Conservation (phyloP, 805 yeast genomes). For the Metschnikowia borealis region DNA sequence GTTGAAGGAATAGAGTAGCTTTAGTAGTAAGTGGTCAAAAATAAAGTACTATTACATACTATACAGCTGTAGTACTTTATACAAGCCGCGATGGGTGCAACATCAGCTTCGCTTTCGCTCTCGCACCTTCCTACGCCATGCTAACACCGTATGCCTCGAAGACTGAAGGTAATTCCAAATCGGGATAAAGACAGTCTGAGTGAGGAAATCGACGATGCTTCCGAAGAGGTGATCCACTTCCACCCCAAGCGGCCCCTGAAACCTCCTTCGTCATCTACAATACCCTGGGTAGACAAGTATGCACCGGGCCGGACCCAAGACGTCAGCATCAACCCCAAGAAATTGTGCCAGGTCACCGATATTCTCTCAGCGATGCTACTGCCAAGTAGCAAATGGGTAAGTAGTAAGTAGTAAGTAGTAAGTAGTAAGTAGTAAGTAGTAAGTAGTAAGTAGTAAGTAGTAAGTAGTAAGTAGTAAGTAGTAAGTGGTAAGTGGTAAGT, state of each 20-base stretch:
- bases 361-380: constrained; percentile 43
- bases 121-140: background rate
- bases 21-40: no score
- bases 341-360: constrained; percentile 54
- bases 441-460: no score
- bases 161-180: background rate
- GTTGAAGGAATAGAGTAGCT: no score
- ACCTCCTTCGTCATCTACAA: background rate
- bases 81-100: constrained; percentile 5
- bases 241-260: background rate
- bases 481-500: no score
- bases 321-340: constrained; percentile 65
- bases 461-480: no score
- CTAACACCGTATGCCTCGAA: constrained; percentile 3
- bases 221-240: constrained; percentile 10
- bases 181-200: constrained; percentile 12
- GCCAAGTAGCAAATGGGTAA: constrained; percentile 23
- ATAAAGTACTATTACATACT: no score
- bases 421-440: no score
- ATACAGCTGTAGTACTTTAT: constrained; percentile 1
- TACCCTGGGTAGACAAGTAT: constrained; percentile 64
- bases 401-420: no score
- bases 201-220: constrained; percentile 16
- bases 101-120: constrained; percentile 1
- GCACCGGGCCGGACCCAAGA: constrained; percentile 46